A percentile compares a stretch with the other conserved stretches of the same genome.
Conservation (phyloP, 306 rosid species). For the Vigna reflexopilosa region DNA sequence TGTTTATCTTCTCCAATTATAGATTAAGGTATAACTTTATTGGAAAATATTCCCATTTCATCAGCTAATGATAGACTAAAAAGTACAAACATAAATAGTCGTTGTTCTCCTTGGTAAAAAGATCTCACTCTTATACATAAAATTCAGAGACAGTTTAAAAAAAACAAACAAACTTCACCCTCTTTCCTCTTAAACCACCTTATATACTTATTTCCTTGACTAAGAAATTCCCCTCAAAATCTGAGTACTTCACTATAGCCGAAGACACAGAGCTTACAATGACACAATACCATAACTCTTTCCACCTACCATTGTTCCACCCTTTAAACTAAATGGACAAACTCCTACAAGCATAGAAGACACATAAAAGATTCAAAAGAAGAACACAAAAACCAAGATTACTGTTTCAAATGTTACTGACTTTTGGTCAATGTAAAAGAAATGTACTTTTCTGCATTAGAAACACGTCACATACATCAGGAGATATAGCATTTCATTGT, state of each 20-base stretch:
- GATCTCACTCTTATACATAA: background rate
- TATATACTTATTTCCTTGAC: background rate
- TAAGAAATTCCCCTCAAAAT: background rate
- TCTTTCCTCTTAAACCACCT: background rate
- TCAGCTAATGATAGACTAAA: background rate
- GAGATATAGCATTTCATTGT: slow-evolving; percentile 7
- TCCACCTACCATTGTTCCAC: too few relatives aligned
- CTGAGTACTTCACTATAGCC: background rate
- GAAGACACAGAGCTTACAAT: background rate
- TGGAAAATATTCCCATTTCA: background rate
- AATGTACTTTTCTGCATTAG: slow-evolving; percentile 9
- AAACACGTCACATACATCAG: background rate
- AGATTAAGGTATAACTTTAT: background rate
- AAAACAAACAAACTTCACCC: background rate
- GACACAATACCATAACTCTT: too few relatives aligned
- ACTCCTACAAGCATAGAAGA: background rate
- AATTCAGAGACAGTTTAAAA: background rate
- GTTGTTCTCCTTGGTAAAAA: background rate
- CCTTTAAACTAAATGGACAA: too few relatives aligned
- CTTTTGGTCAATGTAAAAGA: slow-evolving; percentile 15
- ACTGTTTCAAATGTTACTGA: slow-evolving; percentile 2
- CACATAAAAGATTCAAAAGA: background rate
- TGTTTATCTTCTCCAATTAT: slow-evolving; percentile 8
- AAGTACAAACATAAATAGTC: background rate
- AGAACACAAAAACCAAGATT: background rate